phyloP scores from a whole-genome alignment of 495 filamentous ascomycete genomes.

The Penicillium nucicola region DNA sequence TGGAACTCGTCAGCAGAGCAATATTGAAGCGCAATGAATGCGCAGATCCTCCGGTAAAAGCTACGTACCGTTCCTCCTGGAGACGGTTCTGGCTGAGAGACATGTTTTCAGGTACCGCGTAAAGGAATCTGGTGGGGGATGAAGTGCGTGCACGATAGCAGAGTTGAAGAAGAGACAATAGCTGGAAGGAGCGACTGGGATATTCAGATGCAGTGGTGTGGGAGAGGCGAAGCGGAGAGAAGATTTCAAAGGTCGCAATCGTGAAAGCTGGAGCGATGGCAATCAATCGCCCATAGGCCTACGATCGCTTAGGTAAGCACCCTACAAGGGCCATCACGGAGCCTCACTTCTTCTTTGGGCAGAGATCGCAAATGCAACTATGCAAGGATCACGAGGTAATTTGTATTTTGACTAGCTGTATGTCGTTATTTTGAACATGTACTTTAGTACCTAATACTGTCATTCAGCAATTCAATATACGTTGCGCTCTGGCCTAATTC shows the following conservation, averaged over 20 bases:
- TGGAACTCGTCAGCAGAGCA: slow-evolving; percentile 13
- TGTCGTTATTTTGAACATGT: too few species aligned
- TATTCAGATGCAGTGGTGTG: not conserved
- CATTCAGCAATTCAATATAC: too few species aligned
- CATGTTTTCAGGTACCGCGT: slow-evolving; percentile 49
- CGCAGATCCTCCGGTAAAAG: slow-evolving; percentile 1
- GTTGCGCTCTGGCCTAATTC: too few species aligned
- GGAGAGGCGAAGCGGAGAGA: not conserved
- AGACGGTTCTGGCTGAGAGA: slow-evolving; percentile 85
- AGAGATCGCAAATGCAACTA: too few species aligned
- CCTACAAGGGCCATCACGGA: too few species aligned
- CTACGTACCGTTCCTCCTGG: slow-evolving; percentile 78
- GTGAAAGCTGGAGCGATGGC: too few species aligned
- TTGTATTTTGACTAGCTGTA: too few species aligned
- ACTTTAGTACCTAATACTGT: too few species aligned
- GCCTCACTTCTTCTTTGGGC: too few species aligned
- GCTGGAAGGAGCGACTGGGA: not conserved
- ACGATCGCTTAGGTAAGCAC: too few species aligned
- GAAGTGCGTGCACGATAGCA: not conserved
- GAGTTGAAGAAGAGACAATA: not conserved
- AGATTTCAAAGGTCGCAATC: not conserved
- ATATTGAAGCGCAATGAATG: not conserved
- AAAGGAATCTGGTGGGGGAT: not conserved
- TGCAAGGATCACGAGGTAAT: too few species aligned
- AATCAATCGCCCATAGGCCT: too few species aligned